Conservation (phyloP, 2,329 filamentous ascomycete species). For the Mycosphaerella sp. region DNA sequence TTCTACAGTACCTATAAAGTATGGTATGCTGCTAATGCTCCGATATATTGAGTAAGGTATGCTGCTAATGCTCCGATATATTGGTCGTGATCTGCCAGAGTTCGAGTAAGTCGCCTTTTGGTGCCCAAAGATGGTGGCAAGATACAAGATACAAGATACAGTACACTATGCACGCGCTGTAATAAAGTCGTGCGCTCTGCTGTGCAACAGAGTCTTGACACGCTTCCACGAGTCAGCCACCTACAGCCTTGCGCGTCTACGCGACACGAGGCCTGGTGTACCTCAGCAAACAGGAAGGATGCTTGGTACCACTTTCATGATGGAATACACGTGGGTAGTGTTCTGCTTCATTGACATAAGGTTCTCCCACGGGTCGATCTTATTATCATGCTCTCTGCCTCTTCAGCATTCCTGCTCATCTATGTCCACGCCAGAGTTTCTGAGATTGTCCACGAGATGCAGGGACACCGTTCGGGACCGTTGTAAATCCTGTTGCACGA, state of each 20-base stretch:
- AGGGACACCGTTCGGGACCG: constrained; percentile 8
- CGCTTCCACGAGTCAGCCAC: constrained; percentile 6
- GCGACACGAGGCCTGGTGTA: neutral
- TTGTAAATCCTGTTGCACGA: constrained; percentile 11
- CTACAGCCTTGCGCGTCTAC: constrained; percentile 1
- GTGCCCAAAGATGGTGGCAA: too few relatives aligned
- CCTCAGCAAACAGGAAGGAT: constrained; percentile 2
- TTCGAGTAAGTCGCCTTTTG: too few relatives aligned
- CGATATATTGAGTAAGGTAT: neutral
- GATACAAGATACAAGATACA: too few relatives aligned
- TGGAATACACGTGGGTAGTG: neutral
- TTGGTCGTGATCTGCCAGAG: too few relatives aligned
- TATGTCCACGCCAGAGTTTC: neutral
- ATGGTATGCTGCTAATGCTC: neutral
- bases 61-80: neutral
- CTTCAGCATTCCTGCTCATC: constrained; percentile 1
- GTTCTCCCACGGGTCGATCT: constrained; percentile 7
- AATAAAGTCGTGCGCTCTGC: too few relatives aligned
- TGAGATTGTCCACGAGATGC: constrained; percentile 6
- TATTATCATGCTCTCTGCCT: neutral
- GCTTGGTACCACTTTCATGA: neutral
- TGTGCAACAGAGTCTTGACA: neutral
- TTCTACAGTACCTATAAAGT: too few relatives aligned
- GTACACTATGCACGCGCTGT: too few relatives aligned
- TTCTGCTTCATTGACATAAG: neutral